Evolutionary conservation across 148 eudicot species (phyloP).

Genomic region (Polygonum maritimum): DNA sequence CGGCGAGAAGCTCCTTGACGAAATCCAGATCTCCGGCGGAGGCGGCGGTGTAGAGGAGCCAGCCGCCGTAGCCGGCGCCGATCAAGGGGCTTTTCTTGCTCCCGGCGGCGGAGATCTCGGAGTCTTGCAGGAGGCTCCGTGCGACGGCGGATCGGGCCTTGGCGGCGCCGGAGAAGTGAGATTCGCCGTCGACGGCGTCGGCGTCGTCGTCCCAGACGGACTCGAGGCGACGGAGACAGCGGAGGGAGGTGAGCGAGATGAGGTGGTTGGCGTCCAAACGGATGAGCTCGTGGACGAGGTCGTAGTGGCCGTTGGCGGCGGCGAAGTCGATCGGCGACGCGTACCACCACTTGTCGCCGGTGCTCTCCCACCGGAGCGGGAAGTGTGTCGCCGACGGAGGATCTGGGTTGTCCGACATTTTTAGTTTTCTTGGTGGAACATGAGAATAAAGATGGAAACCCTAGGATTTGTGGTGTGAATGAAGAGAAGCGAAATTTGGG

Average conservation of each 20-base stretch:
- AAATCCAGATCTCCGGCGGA: slow-evolving; percentile 82
- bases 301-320: slow-evolving; percentile 92
- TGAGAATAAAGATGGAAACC: not conserved
- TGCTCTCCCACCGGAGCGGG: slow-evolving; percentile 93
- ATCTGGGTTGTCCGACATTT: not conserved
- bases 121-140: slow-evolving; percentile 43
- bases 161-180: slow-evolving; percentile 39
- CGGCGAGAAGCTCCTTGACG: slow-evolving; percentile 42
- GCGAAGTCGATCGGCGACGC: slow-evolving; percentile 96
- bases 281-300: slow-evolving; percentile 77
- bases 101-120: slow-evolving; percentile 16
- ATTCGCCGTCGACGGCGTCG: slow-evolving; percentile 30
- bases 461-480: not conserved
- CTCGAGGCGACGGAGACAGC: slow-evolving; percentile 82
- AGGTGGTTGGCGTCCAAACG: slow-evolving; percentile 80
- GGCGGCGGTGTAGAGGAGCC: slow-evolving; percentile 91
- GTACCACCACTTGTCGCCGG: slow-evolving; percentile 99
- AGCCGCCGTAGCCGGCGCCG: slow-evolving; percentile 77
- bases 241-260: slow-evolving; percentile 74
- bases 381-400: slow-evolving; percentile 16
- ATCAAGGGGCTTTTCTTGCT: slow-evolving; percentile 44
- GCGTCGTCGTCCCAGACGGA: slow-evolving; percentile 79
- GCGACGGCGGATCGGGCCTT: slow-evolving; percentile 67
- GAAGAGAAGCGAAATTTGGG: not conserved
- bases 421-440: not conserved